Percentiles rank a stretch among this genome's conserved stretches.
phyloP scores from a whole-genome alignment of 2,329 filamentous ascomycete species.

The Talaromyces sp. region DNA sequence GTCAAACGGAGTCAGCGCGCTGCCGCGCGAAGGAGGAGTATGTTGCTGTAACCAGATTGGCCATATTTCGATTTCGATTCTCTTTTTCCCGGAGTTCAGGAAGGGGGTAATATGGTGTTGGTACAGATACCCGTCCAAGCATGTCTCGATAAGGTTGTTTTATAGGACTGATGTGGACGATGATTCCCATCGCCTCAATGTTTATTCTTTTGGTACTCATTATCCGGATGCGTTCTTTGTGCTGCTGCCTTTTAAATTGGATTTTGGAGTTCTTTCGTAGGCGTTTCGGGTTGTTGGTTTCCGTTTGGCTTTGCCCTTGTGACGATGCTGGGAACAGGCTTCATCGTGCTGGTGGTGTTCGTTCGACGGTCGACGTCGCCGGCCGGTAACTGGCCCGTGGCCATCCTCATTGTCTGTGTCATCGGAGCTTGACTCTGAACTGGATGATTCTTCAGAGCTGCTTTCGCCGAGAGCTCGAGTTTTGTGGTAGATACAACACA shows the following conservation, averaged over 20 bases:
- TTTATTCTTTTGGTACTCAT: background rate
- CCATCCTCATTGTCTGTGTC: constrained; percentile 12
- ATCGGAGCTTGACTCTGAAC: constrained; percentile 43
- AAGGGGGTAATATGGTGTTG: background rate
- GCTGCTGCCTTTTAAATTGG: background rate
- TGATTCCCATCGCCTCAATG: background rate
- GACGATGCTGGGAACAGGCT: constrained; percentile 14
- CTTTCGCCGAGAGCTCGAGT: constrained; percentile 77
- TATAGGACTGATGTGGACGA: background rate
- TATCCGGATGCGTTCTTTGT: background rate
- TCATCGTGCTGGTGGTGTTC: constrained; percentile 16
- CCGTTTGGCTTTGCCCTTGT: constrained; percentile 20
- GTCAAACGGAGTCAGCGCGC: constrained; percentile 26
- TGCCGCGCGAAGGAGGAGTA: constrained; percentile 32
- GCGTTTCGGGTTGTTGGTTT: constrained; percentile 37
- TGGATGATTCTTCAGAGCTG: constrained; percentile 51
- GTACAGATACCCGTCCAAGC: constrained; percentile 8
- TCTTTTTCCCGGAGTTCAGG: background rate
- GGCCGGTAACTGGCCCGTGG: constrained; percentile 2
- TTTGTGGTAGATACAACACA: constrained; percentile 98
- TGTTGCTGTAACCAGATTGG: constrained; percentile 27
- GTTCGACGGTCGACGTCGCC: constrained; percentile 14
- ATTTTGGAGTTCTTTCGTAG: constrained; percentile 33
- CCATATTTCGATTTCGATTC: background rate
- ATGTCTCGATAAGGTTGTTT: background rate